Evolutionary conservation across 2,329 filamentous ascomycete genomes (phyloP), one percentile per base, ranked within the genome.

Genomic region (Aspergillus neotritici): DNA sequence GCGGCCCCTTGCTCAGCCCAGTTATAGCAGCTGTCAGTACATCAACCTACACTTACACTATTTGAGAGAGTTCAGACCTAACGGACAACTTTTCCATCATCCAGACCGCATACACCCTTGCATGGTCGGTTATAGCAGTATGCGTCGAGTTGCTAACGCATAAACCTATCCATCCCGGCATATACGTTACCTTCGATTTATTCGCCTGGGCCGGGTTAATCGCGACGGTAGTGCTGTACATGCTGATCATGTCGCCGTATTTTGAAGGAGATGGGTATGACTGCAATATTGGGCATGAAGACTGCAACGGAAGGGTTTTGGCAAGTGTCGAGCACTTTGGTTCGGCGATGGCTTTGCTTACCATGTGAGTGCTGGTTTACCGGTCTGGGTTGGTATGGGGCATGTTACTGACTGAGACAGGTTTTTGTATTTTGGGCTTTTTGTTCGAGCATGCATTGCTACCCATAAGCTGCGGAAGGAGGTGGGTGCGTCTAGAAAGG

Each of bases 111-210:
- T 48, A 48, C 14, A 34, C 38, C 7, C 31, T 45, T 10, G 31
- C 45, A 31, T 48, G 46, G 46, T 42, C 46, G 10, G 25, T 48
- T 9, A 34, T 48, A 14, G 41, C 41, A 11, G n/a, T 42, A 4
- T 31, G 38, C n/a, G 28, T 48, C n/a, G 42, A 44, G 29, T 21
- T 48, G 3, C 39, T 39, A 4, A 29, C 37, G 2, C 38, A 31
- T 4, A 16, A 31, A 11, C 35, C 38, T 11, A 35, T 48, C 32
- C 46, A 48, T n/a, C 46, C 41, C 10, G 42, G 36, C 35, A 38
- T 48, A 17, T 48, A 45, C n/a, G 15, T 48, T 29, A 34, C 42
- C 5, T 48, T 48, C 35, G 46, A 48, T 12, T 14, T 45, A 13
- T 25, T 37, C 31, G 46, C 46, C 1, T 48, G 39, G 34, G 31